phyloP scores from a whole-genome alignment of 805 yeast genomes.

The Wickerhamomyces subpelliculosus region DNA sequence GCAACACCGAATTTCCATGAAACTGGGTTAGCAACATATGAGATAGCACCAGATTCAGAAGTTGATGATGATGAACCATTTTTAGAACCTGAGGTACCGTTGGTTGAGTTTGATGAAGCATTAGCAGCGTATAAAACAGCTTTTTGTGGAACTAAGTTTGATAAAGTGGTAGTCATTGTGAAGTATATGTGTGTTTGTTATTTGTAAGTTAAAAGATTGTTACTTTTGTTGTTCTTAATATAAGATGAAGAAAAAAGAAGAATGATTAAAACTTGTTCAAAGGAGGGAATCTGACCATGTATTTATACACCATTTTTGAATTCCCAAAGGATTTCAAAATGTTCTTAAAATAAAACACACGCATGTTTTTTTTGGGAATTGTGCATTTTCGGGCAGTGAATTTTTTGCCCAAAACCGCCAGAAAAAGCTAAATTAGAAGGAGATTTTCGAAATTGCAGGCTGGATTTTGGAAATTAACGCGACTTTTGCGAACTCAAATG shows the following conservation, averaged over 20 bases:
- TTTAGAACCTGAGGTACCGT: conserved; percentile 11
- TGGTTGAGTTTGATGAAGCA: conserved; percentile 7
- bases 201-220: neutral
- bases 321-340: neutral
- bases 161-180: conserved; percentile 15
- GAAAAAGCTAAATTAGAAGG: neutral
- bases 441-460: neutral
- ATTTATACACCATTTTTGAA: conserved; percentile 2
- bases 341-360: neutral
- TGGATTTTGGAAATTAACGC: too few relatives aligned
- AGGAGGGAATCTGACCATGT: neutral
- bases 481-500: too few relatives aligned
- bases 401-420: too few relatives aligned
- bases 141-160: conserved; percentile 22
- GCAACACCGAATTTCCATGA: conserved; percentile 35
- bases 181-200: conserved; percentile 1
- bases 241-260: conserved; percentile 1
- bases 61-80: conserved; percentile 9
- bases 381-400: too few relatives aligned
- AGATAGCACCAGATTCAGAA: conserved; percentile 25
- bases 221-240: neutral
- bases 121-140: conserved; percentile 21
- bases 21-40: conserved; percentile 27
- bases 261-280: neutral
- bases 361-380: neutral